Evolutionary conservation across 768 basidiomycete species (phyloP).

Genomic region (Butyriboletus loyo): DNA sequence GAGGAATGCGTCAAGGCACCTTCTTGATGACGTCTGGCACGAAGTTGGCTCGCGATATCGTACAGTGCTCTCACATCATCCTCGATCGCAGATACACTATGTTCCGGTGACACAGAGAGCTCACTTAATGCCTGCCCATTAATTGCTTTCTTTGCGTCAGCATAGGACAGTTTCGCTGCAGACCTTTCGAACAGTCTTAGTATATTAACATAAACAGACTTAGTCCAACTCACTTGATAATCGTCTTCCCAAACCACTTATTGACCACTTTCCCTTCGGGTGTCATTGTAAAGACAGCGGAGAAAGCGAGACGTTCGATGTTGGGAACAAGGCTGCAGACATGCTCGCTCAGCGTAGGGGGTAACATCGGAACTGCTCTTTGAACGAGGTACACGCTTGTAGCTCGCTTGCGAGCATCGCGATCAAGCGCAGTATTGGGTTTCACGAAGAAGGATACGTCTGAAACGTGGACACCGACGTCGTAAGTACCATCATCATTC

Average conservation of each 20-base stretch:
- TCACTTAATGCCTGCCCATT: conserved; percentile 62
- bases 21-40: conserved; percentile 68
- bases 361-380: conserved; percentile 95
- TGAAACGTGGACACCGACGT: conserved; percentile 92
- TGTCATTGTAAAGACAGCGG: conserved; percentile 82
- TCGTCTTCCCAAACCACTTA: conserved; percentile 91
- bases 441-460: conserved; percentile 96
- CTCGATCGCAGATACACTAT: conserved; percentile 59
- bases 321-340: conserved; percentile 89
- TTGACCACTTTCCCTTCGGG: conserved; percentile 77
- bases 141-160: conserved; percentile 77
- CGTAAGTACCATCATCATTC: conserved; percentile 90
- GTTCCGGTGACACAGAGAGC: conserved; percentile 53
- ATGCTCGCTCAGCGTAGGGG: conserved; percentile 88
- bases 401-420: conserved; percentile 95
- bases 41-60: conserved; percentile 68
- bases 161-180: conserved; percentile 80
- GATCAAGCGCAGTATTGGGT: conserved; percentile 94
- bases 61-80: conserved; percentile 72
- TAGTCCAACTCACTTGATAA: conserved; percentile 68
- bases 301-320: conserved; percentile 88
- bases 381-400: conserved; percentile 97
- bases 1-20: conserved; percentile 76
- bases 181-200: conserved; percentile 51
- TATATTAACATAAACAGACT: not conserved